Conservation (phyloP, 2,329 filamentous ascomycete species). For the Botryotinia convoluta region DNA sequence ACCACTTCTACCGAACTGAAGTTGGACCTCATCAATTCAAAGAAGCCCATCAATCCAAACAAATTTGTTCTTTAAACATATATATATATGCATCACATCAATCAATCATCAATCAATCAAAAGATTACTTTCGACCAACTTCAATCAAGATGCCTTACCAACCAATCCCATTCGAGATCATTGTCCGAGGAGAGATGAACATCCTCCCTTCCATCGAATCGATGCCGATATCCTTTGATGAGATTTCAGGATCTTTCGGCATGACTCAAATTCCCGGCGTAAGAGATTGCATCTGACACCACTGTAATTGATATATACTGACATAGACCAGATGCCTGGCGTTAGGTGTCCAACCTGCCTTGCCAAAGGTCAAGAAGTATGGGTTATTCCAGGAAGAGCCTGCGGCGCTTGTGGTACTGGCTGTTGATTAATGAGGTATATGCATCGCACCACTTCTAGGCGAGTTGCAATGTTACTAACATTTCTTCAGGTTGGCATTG, state of each 20-base stretch:
- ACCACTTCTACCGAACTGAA: background rate
- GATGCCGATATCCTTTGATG: background rate
- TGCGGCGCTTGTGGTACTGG: conserved; percentile 36
- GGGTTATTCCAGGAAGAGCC: conserved; percentile 53
- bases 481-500: background rate
- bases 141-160: conserved; percentile 16
- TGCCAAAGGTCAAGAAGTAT: conserved; percentile 50
- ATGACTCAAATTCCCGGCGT: conserved; percentile 16
- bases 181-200: conserved; percentile 12
- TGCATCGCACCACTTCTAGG: background rate
- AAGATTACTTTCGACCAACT: background rate
- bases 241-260: background rate
- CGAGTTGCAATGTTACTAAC: background rate
- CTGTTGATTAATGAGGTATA: conserved; percentile 3
- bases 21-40: conserved; percentile 6
- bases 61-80: background rate
- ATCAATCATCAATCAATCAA: background rate
- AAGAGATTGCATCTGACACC: background rate
- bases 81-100: background rate
- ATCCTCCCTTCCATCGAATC: background rate
- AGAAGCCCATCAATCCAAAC: conserved; percentile 4
- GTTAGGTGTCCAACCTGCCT: conserved; percentile 53
- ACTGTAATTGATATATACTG: conserved; percentile 13
- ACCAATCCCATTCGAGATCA: background rate
- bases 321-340: conserved; percentile 44